These are phyloP conservation scores for Penstemon eatonii DNA, from an alignment of 257 asterid genomes.

Conservation along the genomic window DNA sequence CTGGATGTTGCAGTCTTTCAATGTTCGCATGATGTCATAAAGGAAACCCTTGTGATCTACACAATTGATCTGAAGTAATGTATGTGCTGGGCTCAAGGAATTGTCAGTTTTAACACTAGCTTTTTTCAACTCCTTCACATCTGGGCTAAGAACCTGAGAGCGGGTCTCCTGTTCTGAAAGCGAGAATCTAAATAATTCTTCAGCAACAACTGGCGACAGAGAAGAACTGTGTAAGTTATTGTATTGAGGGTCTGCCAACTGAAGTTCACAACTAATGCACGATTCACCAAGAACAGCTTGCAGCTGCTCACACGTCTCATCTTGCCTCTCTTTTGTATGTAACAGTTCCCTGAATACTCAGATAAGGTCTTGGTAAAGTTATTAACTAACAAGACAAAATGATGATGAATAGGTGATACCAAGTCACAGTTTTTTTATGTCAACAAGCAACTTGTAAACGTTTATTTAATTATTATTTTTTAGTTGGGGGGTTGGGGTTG, in stretches of 20 bases:
- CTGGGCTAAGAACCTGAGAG: conserved; percentile 68
- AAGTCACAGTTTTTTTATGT: conserved; percentile 1
- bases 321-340: conserved; percentile 66
- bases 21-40: conserved; percentile 71
- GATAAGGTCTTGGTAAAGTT: conserved; percentile 10
- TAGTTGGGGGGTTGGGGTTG: background rate
- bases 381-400: conserved; percentile 10
- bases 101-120: conserved; percentile 65
- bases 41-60: conserved; percentile 84
- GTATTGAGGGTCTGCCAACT: conserved; percentile 56
- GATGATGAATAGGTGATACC: background rate
- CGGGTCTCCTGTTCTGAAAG: conserved; percentile 56
- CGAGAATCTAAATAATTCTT: conserved; percentile 65
- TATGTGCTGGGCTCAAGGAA: conserved; percentile 80
- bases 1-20: conserved; percentile 77
- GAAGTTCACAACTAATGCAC: conserved; percentile 70
- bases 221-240: conserved; percentile 51
- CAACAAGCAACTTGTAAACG: background rate
- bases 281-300: conserved; percentile 68
- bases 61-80: conserved; percentile 77
- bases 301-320: conserved; percentile 49
- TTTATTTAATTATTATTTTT: background rate
- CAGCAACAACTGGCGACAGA: conserved; percentile 51
- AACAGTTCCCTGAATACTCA: conserved; percentile 58
- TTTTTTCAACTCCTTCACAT: conserved; percentile 53